Evolutionary conservation across 345 rosid genomes (phyloP), one percentile per base, ranked within the genome.

Genomic region (Erysimum cheiranthoides): DNA sequence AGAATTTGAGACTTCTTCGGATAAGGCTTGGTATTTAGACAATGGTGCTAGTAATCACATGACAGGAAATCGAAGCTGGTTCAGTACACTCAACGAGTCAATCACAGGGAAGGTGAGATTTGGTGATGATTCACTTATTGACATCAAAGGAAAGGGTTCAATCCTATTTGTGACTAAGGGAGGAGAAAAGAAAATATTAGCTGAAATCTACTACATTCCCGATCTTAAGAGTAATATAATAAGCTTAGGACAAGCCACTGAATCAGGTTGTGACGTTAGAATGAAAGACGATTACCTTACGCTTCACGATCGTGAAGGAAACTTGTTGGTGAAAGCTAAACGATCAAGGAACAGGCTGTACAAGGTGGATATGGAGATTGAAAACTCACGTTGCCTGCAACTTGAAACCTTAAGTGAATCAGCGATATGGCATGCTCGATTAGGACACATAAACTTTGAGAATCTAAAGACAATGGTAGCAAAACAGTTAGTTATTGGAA

Each of bases 1-100:
- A 5, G 0, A 0, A 0, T n/a, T 45, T 45, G 50, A 45, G 6
- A 5, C 18, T 0, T 4, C 2, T 2, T 0, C 6, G n/a, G 50
- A 45, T 7, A n/a, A 54, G 1, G 2, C 12, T 1, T 54, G 60
- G 60, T 54, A 30, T 0, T 4, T 54, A 5, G 58, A 52, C 16
- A 52, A 52, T 4, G 34, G 34, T 0, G 32, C 34, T 0, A 52
- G 58, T 1, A 52, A 52, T 3, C 58, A 52, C 5, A 52, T 52
- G 58, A 27, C 8, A 0, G 36, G 36, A 34, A 34, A 34, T 1
- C 25, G 25, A 0, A 21, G 1, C 1, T 21, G 25, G 25, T 21
- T 21, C 1, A 0, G 25, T n/a, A n/a, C n/a, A n/a, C n/a, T n/a
- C 25, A 21, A 21, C 1, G 25, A 21, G 25, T 0, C 25, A 21